phyloP scores from a whole-genome alignment of 768 basidiomycete species.

The Boletus pseudo-olivaceus region DNA sequence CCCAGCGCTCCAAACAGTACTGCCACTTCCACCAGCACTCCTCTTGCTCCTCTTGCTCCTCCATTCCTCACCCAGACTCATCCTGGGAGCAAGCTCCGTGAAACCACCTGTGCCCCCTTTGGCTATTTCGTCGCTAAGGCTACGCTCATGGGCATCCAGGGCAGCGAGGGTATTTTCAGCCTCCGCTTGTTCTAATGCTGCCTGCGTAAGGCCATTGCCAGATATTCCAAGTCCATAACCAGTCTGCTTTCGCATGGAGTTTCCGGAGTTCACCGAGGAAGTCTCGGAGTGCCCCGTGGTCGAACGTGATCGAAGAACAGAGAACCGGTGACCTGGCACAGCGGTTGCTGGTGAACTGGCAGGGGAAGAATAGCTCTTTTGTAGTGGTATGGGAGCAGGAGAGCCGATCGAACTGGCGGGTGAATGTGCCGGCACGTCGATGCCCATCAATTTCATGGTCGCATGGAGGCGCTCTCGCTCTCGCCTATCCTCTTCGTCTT shows the following conservation, averaged over 20 bases:
- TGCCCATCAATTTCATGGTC: conserved; percentile 94
- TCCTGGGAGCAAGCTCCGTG: conserved; percentile 65
- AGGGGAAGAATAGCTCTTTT: conserved; percentile 42
- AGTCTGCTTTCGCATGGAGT: conserved; percentile 36
- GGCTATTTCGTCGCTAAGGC: conserved; percentile 68
- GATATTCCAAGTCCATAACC: conserved; percentile 29
- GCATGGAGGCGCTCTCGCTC: conserved; percentile 87
- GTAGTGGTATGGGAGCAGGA: conserved; percentile 34
- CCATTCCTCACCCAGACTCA: conserved; percentile 45
- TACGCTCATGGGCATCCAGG: conserved; percentile 77
- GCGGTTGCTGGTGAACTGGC: conserved; percentile 26
- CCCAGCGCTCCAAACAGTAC: conserved; percentile 86
- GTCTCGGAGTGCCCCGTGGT: conserved; percentile 42
- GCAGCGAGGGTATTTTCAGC: conserved; percentile 72
- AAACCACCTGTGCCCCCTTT: conserved; percentile 72
- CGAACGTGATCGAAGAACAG: conserved; percentile 63
- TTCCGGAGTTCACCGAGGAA: conserved; percentile 46
- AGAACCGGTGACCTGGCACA: conserved; percentile 50
- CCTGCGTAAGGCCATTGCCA: conserved; percentile 52
- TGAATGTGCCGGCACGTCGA: conserved; percentile 59
- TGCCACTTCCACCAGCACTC: conserved; percentile 63
- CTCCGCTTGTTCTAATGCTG: conserved; percentile 75
- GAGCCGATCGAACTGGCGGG: conserved; percentile 25
- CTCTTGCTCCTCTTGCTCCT: conserved; percentile 47
- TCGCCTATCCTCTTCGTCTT: conserved; percentile 88